A percentile compares a stretch with the other conserved stretches of the same genome.
Conservation (phyloP, 2,329 filamentous ascomycete genomes). For the Cytospora schulzeri region DNA sequence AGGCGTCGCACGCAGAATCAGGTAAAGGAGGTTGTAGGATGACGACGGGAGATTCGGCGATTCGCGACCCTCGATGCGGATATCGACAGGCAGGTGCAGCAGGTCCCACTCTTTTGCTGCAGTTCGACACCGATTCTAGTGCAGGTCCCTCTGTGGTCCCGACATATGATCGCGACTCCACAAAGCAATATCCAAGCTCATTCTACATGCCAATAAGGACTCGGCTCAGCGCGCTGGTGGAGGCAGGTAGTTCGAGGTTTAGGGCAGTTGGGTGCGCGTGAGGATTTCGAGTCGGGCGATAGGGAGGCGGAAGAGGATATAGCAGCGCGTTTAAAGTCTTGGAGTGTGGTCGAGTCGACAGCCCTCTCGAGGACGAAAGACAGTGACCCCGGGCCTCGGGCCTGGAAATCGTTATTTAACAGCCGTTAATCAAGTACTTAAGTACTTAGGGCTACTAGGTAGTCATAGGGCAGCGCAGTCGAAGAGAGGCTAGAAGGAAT, state of each 20-base stretch:
- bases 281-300: not conserved
- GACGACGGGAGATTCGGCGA: not conserved
- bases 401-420: not conserved
- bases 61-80: not conserved
- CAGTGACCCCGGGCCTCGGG: not conserved
- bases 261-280: not conserved
- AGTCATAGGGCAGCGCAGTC: not conserved
- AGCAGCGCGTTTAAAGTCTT: not conserved
- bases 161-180: slow-evolving; percentile 28
- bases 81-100: slow-evolving; percentile 4
- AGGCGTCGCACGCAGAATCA: slow-evolving; percentile 18
- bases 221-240: slow-evolving; percentile 14
- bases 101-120: slow-evolving; percentile 11
- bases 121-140: slow-evolving; percentile 6
- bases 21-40: not conserved
- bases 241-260: not conserved
- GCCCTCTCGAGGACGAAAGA: not conserved
- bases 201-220: slow-evolving; percentile 22
- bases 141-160: slow-evolving; percentile 22
- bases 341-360: not conserved
- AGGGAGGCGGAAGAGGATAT: not conserved
- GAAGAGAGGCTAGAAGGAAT: not conserved
- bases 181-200: slow-evolving; percentile 24
- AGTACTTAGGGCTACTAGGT: not conserved
- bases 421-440: not conserved